Base-by-base conservation (phyloP, 306 rosid genomes). In the Rosa persica region DNA sequence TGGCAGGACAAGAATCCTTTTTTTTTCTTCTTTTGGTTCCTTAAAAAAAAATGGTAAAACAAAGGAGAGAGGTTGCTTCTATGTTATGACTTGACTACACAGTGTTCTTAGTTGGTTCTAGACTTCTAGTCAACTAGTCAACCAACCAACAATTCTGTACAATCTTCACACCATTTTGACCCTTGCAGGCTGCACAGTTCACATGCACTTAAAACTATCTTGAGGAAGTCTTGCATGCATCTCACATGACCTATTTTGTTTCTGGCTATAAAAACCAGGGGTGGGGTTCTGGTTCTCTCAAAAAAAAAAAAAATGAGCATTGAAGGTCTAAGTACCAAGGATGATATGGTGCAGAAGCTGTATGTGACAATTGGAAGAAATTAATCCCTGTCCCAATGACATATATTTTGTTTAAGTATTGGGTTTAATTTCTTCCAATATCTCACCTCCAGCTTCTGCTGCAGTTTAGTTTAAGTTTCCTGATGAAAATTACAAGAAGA, bases 391-490 rank as follows among this genome's bases (percentile, higher is more conserved):
- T 57, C 34, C 67, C 40, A 62, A 5, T 27, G 20, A 6, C 40
- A 1, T 13, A 0, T 27, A 12, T 5, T 27, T n/a, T 27, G 67
- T 62, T 20, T 2, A 2, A 62, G 40, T 27, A 27, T 27, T 62
- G 67, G 67, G 67, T 62, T 27, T 62, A 62, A 62, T 27, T 62
- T 62, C 67, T 62, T 62, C 67, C 40, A 62, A 62, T 62, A 62
- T 62, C 67, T 62, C 67, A 62, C 67, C 67, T 13, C 40, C 42
- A 62, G n/a, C 42, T 62, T 27, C 17, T 62, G 39, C 67, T 1
- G 42, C n/a, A 62, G 40, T 13, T 58, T 23, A 57, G 7, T 23
- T 30, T 30, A 4, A 62, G 42, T 62, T 62, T 62, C 67, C n/a
- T 30, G 67, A 62, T 5, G n/a, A 13, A 12, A 27, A 7, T 61